Evolutionary conservation across 768 basidiomycete species (phyloP).

Genomic region (Porpolomopsis calyptriformis): DNA sequence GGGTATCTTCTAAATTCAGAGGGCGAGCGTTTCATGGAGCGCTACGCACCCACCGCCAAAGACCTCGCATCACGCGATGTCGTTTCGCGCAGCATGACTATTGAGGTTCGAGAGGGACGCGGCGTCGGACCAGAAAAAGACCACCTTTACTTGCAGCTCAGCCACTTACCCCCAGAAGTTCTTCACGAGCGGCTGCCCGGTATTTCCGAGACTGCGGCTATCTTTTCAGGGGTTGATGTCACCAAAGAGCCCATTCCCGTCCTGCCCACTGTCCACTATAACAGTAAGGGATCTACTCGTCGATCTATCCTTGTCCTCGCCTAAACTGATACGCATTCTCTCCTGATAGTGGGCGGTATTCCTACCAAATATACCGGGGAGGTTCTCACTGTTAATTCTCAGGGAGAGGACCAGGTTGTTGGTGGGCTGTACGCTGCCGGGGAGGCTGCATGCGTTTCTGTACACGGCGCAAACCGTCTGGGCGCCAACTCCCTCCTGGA

Average conservation of each 20-base stretch:
- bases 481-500: conserved; percentile 98
- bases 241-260: conserved; percentile 99
- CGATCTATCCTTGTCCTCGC: conserved; percentile 8
- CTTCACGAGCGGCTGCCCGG: conserved; percentile 95
- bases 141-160: conserved; percentile 92
- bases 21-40: conserved; percentile 99
- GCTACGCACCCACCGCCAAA: conserved; percentile 98
- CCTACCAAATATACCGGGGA: conserved; percentile 98
- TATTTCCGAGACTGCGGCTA: conserved; percentile 98
- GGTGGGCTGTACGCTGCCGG: conserved; percentile 98
- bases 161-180: conserved; percentile 91
- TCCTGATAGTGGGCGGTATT: conserved; percentile 85
- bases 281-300: conserved; percentile 51
- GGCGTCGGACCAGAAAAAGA: conserved; percentile 99
- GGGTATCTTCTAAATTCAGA: conserved; percentile 97
- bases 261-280: conserved; percentile 96
- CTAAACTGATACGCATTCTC: conserved; percentile 4
- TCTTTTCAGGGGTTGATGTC: conserved; percentile 98
- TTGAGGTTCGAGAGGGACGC: conserved; percentile 97
- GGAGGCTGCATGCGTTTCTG: conserved; percentile 97
- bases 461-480: conserved; percentile 98
- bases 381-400: conserved; percentile 76
- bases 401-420: conserved; percentile 88
- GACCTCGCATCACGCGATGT: conserved; percentile 99
- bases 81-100: conserved; percentile 97